phyloP scores from a whole-genome alignment of 1,284 basidiomycete species.

The Ceratobasidium sp. region DNA sequence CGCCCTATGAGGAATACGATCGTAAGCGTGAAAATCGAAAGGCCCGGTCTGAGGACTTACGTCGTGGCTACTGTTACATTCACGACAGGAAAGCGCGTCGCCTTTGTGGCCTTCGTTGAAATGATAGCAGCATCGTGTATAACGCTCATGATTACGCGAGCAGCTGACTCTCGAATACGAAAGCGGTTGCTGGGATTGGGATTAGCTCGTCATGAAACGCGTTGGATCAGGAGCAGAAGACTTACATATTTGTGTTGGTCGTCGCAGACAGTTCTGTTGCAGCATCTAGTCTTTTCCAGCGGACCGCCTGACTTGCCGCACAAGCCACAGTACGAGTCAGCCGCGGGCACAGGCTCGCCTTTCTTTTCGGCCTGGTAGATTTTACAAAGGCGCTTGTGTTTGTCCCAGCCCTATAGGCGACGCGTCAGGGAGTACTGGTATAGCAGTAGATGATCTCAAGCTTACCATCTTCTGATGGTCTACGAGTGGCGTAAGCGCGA shows the following conservation, averaged over 20 bases:
- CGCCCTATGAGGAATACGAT: background rate
- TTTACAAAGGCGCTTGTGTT: slow-evolving; percentile 21
- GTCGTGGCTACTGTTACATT: slow-evolving; percentile 2
- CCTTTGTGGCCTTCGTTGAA: background rate
- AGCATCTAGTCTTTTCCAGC: background rate
- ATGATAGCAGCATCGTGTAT: slow-evolving; percentile 16
- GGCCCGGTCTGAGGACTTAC: background rate
- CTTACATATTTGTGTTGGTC: background rate
- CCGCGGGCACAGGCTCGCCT: background rate
- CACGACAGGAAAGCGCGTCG: slow-evolving; percentile 1
- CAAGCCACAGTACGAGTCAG: background rate
- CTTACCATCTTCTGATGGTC: slow-evolving; percentile 10
- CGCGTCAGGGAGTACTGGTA: too few relatives aligned
- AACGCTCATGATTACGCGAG: slow-evolving; percentile 8
- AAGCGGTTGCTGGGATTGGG: background rate
- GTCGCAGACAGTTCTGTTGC: background rate
- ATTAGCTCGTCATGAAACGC: background rate
- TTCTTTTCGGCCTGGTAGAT: slow-evolving; percentile 11
- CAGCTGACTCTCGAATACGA: slow-evolving; percentile 5
- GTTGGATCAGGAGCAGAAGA: background rate
- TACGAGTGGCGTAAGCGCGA: background rate
- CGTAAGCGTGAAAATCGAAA: background rate
- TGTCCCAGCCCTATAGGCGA: background rate
- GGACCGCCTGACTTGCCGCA: background rate
- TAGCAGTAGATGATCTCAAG: too few relatives aligned